Base-by-base conservation (phyloP, 2,329 filamentous ascomycete genomes). In the Penicillium vulpinum region DNA sequence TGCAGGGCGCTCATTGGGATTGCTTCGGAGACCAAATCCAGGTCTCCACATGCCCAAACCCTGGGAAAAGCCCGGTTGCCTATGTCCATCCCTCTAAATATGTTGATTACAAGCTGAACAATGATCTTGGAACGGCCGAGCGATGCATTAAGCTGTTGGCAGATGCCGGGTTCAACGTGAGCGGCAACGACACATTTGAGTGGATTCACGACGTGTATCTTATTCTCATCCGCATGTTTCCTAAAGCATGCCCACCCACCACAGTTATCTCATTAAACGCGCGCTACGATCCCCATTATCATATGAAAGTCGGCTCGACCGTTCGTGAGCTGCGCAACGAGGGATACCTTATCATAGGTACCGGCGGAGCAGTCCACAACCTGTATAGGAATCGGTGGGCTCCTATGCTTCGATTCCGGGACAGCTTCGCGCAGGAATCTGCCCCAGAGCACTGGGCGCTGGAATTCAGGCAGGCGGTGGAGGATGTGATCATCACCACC, bases 141-240 rank as follows among this genome's bases (percentile, higher is more conserved):
- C 74, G 75, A 9, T 83, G 82, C 66, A 77, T 87, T 44, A 62
- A 71, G 0, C 73, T 84, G 50, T 77, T 89, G 2, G 62, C 71
- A 4, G 66, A 69, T 2, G 77, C 78, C 2, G 85, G 85, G 9
- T 83, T 88, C 71, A 76, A 83, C 33, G 83, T 80, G 1, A 67
- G 71, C 4, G 73, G 70, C 1, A 85, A 88, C 66, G 63, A 77
- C 0, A 77, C 67, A 0, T 89, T 89, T 62, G 83, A 89, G 66
- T 89, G 86, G 87, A 89, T 89, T 67, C 86, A 89, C 75, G 87
- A 90, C 70, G 88, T 85, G 0, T 89, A 85, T 66, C 79, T 89
- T 4, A 82, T 89, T 55, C 75, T 89, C 10, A 87, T 89, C 67
- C 79, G 85, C 52, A 89, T 90, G 86, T 89, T 89, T 61, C 87